These are phyloP conservation scores for Scutellaria minor DNA, from an alignment of 257 asterid species.

Conservation along the genomic window DNA sequence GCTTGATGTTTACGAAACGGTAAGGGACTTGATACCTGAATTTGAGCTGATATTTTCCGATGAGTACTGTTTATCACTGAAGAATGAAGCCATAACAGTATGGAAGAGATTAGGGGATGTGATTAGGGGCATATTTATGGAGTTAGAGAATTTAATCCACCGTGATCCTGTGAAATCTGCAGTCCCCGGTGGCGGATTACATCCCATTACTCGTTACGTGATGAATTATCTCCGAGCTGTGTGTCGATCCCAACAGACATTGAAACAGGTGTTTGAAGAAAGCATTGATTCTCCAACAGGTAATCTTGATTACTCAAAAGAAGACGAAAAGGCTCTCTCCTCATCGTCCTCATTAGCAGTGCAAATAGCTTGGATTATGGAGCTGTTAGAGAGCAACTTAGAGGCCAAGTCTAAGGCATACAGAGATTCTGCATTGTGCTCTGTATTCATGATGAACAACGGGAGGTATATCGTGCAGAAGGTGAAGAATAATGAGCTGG, in stretches of 20 bases:
- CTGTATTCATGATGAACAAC: slow-evolving; percentile 89
- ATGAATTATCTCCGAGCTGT: slow-evolving; percentile 91
- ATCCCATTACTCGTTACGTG: slow-evolving; percentile 83
- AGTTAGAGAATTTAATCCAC: slow-evolving; percentile 82
- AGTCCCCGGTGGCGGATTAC: slow-evolving; percentile 91
- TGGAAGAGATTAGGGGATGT: slow-evolving; percentile 84
- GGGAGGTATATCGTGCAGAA: slow-evolving; percentile 81
- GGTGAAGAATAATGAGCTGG: slow-evolving; percentile 71
- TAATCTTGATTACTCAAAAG: slow-evolving; percentile 48
- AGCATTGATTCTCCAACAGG: slow-evolving; percentile 24
- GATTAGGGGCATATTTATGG: slow-evolving; percentile 77
- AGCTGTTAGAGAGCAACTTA: slow-evolving; percentile 74
- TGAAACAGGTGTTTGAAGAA: slow-evolving; percentile 84
- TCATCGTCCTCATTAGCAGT: slow-evolving; percentile 42
- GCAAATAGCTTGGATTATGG: slow-evolving; percentile 77
- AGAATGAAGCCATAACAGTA: slow-evolving; percentile 67
- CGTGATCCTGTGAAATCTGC: slow-evolving; percentile 75
- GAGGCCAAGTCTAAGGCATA: slow-evolving; percentile 78
- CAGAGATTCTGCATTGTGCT: slow-evolving; percentile 65
- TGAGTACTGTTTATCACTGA: slow-evolving; percentile 54
- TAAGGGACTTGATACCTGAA: slow-evolving; percentile 82
- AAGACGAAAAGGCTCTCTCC: slow-evolving; percentile 48
- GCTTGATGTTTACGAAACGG: slow-evolving; percentile 79
- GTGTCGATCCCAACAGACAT: slow-evolving; percentile 63
- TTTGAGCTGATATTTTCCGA: slow-evolving; percentile 70